Evolutionary conservation across 345 rosid species (phyloP), one percentile per base, ranked within the genome.

Genomic region (Heritiera fomes): DNA sequence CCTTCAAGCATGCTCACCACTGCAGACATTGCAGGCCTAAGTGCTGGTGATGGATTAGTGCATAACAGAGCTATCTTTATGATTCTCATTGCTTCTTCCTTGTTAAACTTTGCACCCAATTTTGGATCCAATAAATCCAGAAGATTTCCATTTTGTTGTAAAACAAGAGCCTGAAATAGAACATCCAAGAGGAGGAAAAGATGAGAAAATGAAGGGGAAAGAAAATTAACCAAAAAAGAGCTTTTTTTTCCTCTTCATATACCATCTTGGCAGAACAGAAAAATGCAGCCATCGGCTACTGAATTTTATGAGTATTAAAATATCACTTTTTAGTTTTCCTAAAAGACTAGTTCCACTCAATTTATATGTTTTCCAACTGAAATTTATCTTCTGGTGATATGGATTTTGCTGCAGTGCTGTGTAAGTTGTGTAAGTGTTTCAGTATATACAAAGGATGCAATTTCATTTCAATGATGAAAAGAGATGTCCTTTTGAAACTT

Each of bases 1-100:
- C 91, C 91, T 80, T 87, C 85, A 30, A 89, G 84, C 92, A 87
- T 87, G 66, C 74, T 85, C 59, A 85, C 88, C 23, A 87, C 92
- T 72, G 80, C 76, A 0, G 91, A 90, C 90, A 90, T 90, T 38
- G 59, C 76, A 18, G 94, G 94, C 74, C 91, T 80, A 17, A 82
- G 73, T 1, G 89, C 75, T 0, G 87, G 90, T n/a, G 88, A 87
- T 34, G 77, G 83, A 74, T 86, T 89, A 7, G 90, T 86, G 78
- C 92, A 88, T 40, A 85, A 20, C 49, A 90, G 78, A 9, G 92
- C 85, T 6, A 87, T 85, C 79, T 83, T 85, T 43, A 88, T 80
- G 87, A 90, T 83, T 75, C 84, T 83, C 81, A 84, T 85, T 43
- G 82, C 91, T 56, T 88, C 91, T 80, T 55, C 82, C 32, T 60